Percentiles rank a stretch among this genome's conserved stretches.
Conservation (phyloP, 352 stramenopile genomes). For the Phytophthora cajani region DNA sequence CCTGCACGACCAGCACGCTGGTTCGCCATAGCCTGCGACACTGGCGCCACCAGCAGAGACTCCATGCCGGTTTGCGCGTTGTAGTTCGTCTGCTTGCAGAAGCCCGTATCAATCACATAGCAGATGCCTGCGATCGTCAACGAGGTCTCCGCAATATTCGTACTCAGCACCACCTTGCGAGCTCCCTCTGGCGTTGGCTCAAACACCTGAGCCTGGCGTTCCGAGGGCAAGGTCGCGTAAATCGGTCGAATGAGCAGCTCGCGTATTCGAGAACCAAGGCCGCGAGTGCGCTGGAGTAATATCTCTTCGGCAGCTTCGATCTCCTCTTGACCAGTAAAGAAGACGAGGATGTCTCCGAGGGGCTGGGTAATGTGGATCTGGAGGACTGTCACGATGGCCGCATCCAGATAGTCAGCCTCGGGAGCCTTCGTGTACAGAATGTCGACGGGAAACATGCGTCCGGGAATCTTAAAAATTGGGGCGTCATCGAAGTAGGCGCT, state of each 20-base stretch:
- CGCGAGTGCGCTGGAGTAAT: constrained; percentile 91
- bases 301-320: constrained; percentile 98
- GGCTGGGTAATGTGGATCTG: constrained; percentile 99
- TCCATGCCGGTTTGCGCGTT: constrained; percentile 99
- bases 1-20: constrained; percentile 96
- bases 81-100: constrained; percentile 99
- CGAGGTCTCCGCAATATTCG: constrained; percentile 99
- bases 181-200: constrained; percentile 95
- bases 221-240: constrained; percentile 97
- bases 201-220: constrained; percentile 99
- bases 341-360: constrained; percentile 98
- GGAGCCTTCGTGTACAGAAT: constrained; percentile 99
- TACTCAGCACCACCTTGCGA: constrained; percentile 98
- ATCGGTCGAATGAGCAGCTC: constrained; percentile 99
- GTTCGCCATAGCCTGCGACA: constrained; percentile 97
- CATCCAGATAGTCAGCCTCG: constrained; percentile 99
- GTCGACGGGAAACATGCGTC: constrained; percentile 95
- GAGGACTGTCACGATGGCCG: constrained; percentile 97
- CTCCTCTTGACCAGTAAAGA: constrained; percentile 99
- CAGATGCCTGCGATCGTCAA: constrained; percentile 99
- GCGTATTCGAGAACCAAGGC: constrained; percentile 96
- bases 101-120: constrained; percentile 99
- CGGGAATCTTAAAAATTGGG: constrained; percentile 99
- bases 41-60: constrained; percentile 97
- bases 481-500: constrained; percentile 99